phyloP scores from a whole-genome alignment of 1,139 yeast genomes.

The Hansenula anomala region DNA sequence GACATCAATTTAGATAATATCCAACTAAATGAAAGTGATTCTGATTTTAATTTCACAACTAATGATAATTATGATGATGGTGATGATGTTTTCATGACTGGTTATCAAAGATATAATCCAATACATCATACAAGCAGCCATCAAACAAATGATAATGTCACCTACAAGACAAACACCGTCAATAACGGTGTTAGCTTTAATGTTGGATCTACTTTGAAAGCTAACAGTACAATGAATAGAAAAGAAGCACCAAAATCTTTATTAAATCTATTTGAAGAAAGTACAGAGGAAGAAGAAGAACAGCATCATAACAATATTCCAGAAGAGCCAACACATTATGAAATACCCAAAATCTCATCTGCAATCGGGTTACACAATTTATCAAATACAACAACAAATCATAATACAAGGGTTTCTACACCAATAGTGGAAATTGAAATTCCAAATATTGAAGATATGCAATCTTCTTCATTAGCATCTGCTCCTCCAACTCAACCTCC shows the following conservation, averaged over 20 bases:
- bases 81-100: conserved; percentile 28
- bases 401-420: conserved; percentile 27
- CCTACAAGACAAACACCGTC: conserved; percentile 11
- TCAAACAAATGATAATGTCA: conserved; percentile 9
- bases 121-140: neutral
- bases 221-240: conserved; percentile 22
- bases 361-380: conserved; percentile 42
- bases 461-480: conserved; percentile 10
- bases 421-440: conserved; percentile 54
- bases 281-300: conserved; percentile 23
- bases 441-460: conserved; percentile 39
- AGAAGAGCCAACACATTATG: conserved; percentile 10
- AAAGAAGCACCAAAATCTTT: conserved; percentile 69
- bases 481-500: conserved; percentile 8
- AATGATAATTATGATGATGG: conserved; percentile 28
- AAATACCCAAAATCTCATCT: conserved; percentile 22
- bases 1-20: conserved; percentile 50
- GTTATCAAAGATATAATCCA: conserved; percentile 16
- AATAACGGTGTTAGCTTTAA: conserved; percentile 22
- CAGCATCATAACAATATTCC: conserved; percentile 10
- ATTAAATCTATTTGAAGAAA: conserved; percentile 63
- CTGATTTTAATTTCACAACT: conserved; percentile 26
- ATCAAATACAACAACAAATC: conserved; percentile 19
- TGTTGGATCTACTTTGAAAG: conserved; percentile 23
- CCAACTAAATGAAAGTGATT: conserved; percentile 23